A percentile compares a stretch with the other conserved stretches of the same genome.
Evolutionary conservation across 352 stramenopile genomes (phyloP).

Genomic region (Peronospora tabacina): DNA sequence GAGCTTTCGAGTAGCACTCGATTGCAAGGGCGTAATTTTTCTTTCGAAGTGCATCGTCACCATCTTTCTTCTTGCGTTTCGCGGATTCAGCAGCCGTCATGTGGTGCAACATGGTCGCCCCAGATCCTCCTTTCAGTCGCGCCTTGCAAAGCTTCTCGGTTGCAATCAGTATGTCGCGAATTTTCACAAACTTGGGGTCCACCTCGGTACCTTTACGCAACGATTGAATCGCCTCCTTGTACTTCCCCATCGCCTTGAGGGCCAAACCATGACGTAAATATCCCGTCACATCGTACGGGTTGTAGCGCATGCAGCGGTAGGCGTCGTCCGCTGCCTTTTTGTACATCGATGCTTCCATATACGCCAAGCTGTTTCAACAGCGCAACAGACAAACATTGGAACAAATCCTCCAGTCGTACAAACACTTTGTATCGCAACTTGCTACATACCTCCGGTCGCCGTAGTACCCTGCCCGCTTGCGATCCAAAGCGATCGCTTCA

Average conservation of each 20-base stretch:
- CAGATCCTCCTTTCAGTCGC: constrained; percentile 13
- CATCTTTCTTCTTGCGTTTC: constrained; percentile 33
- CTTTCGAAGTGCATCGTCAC: constrained; percentile 40
- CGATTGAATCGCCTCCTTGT: constrained; percentile 56
- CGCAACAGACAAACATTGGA: not conserved
- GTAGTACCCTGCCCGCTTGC: constrained; percentile 87
- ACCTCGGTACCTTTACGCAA: constrained; percentile 65
- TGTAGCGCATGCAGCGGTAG: constrained; percentile 87
- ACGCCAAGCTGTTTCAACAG: constrained; percentile 44
- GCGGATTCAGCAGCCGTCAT: constrained; percentile 28
- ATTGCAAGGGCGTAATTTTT: constrained; percentile 45
- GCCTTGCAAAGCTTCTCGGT: constrained; percentile 32
- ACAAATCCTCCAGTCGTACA: not conserved
- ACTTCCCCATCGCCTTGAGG: constrained; percentile 77
- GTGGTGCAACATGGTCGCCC: constrained; percentile 10
- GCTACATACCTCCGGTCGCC: constrained; percentile 74
- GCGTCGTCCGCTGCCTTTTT: constrained; percentile 86
- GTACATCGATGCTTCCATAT: constrained; percentile 51
- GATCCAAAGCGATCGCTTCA: constrained; percentile 85
- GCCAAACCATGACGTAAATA: constrained; percentile 91
- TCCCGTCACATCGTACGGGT: constrained; percentile 88
- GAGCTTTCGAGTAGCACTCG: constrained; percentile 40
- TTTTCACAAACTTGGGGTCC: constrained; percentile 60
- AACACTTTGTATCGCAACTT: not conserved
- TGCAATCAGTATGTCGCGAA: constrained; percentile 48